Conservation (phyloP, 768 basidiomycete genomes). For the Boletales sp. region DNA sequence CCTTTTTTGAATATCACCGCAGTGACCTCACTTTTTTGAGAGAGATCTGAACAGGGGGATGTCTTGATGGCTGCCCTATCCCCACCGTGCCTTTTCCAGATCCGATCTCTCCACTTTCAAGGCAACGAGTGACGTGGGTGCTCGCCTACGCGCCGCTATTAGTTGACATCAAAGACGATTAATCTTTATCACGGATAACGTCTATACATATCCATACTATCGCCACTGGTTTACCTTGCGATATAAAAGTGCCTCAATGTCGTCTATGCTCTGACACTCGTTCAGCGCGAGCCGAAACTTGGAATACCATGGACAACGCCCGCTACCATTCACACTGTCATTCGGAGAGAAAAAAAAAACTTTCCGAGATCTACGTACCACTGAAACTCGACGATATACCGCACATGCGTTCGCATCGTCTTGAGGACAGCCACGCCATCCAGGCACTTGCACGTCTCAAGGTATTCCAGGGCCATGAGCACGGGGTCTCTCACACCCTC, state of each 20-base stretch:
- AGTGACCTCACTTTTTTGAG: too few relatives aligned
- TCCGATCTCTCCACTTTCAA: background rate
- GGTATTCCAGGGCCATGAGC: conserved; percentile 65
- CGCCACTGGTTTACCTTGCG: conserved; percentile 49
- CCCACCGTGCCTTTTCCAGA: background rate
- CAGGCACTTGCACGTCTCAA: conserved; percentile 53
- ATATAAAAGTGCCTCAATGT: conserved; percentile 43
- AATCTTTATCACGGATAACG: background rate
- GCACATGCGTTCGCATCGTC: conserved; percentile 59
- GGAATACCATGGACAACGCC: conserved; percentile 51
- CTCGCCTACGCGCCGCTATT: background rate
- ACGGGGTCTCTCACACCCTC: conserved; percentile 57
- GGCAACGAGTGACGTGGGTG: background rate
- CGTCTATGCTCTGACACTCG: conserved; percentile 41
- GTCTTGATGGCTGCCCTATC: background rate
- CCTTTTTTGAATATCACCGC: too few relatives aligned
- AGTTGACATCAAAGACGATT: background rate
- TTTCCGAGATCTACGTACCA: conserved; percentile 42
- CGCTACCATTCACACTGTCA: conserved; percentile 18
- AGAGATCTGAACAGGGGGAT: background rate
- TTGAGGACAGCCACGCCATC: conserved; percentile 47
- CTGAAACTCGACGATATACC: conserved; percentile 65
- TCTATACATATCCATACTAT: conserved; percentile 31
- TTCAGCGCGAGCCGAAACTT: conserved; percentile 50
- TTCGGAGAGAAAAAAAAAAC: too few relatives aligned